Percentiles rank a stretch among this genome's conserved stretches.
Evolutionary conservation across 2,329 filamentous ascomycete species (phyloP).

Genomic region (Exophiala alcalophila): DNA sequence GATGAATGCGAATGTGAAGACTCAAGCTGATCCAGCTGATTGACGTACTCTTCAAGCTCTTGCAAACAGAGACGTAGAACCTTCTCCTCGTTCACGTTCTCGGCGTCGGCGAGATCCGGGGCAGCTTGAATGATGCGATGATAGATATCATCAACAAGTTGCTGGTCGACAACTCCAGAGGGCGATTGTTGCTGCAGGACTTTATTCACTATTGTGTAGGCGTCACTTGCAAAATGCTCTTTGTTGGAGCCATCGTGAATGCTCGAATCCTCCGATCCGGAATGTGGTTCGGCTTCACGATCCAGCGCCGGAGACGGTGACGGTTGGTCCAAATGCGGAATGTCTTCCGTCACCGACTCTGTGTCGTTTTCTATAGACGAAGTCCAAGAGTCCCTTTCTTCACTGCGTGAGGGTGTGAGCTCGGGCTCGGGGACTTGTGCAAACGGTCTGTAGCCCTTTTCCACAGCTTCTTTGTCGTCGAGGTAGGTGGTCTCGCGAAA

Average conservation of each 20-base stretch:
- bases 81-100: slow-evolving; percentile 54
- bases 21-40: slow-evolving; percentile 17
- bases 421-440: slow-evolving; percentile 13
- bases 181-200: slow-evolving; percentile 29
- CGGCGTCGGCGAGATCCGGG: slow-evolving; percentile 52
- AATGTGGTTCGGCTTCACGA: slow-evolving; percentile 5
- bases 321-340: neutral
- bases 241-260: slow-evolving; percentile 17
- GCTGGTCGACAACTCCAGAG: slow-evolving; percentile 36
- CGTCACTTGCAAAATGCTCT: slow-evolving; percentile 22
- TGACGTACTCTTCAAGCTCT: slow-evolving; percentile 37
- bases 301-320: neutral
- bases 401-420: slow-evolving; percentile 22
- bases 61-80: slow-evolving; percentile 56
- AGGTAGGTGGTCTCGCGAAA: slow-evolving; percentile 47
- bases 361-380: slow-evolving; percentile 26
- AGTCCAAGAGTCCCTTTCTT: slow-evolving; percentile 27
- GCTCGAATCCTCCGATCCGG: slow-evolving; percentile 17
- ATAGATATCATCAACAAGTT: slow-evolving; percentile 31
- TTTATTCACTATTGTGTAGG: slow-evolving; percentile 31
- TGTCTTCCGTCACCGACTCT: slow-evolving; percentile 10
- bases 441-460: slow-evolving; percentile 39
- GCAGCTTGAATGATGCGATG: slow-evolving; percentile 47
- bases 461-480: slow-evolving; percentile 37
- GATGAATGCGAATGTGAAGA: slow-evolving; percentile 5